Conservation (phyloP, 2,329 filamentous ascomycete species). For the Diaporthe helianthi region DNA sequence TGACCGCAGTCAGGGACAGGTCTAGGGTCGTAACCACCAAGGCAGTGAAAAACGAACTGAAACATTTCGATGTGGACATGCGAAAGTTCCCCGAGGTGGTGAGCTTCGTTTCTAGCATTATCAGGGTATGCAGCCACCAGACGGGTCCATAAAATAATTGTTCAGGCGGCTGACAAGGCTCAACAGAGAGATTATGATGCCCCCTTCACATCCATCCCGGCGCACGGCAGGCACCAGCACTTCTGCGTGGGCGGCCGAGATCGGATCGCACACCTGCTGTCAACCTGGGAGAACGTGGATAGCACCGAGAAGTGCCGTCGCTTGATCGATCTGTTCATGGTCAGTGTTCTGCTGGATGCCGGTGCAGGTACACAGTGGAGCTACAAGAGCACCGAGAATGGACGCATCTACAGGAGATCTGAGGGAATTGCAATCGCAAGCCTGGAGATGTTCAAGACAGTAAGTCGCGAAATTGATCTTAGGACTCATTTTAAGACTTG, state of each 20-base stretch:
- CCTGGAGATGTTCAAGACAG: slow-evolving; percentile 89
- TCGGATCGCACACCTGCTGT: slow-evolving; percentile 73
- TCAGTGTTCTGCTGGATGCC: slow-evolving; percentile 84
- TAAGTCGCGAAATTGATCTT: slow-evolving; percentile 40
- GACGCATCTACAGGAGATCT: slow-evolving; percentile 80
- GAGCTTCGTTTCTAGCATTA: slow-evolving; percentile 87
- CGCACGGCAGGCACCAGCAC: slow-evolving; percentile 87
- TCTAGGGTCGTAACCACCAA: slow-evolving; percentile 77
- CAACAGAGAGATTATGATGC: slow-evolving; percentile 61
- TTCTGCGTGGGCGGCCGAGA: slow-evolving; percentile 82
- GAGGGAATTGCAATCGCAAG: slow-evolving; percentile 83
- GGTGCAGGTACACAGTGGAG: slow-evolving; percentile 91
- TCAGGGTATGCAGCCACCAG: slow-evolving; percentile 71
- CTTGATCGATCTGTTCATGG: slow-evolving; percentile 77
- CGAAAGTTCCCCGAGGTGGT: slow-evolving; percentile 84
- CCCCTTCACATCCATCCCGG: slow-evolving; percentile 71
- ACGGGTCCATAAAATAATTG: no score
- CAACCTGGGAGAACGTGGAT: slow-evolving; percentile 72
- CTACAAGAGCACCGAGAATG: slow-evolving; percentile 91
- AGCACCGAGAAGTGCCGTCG: slow-evolving; percentile 76
- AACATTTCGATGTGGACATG: slow-evolving; percentile 90
- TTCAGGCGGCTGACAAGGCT: slow-evolving; percentile 5
- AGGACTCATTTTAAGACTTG: neutral
- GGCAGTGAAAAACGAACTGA: slow-evolving; percentile 77
- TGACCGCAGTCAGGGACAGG: slow-evolving; percentile 85